Conservation (phyloP, 345 rosid species). For the Linum tenue region DNA sequence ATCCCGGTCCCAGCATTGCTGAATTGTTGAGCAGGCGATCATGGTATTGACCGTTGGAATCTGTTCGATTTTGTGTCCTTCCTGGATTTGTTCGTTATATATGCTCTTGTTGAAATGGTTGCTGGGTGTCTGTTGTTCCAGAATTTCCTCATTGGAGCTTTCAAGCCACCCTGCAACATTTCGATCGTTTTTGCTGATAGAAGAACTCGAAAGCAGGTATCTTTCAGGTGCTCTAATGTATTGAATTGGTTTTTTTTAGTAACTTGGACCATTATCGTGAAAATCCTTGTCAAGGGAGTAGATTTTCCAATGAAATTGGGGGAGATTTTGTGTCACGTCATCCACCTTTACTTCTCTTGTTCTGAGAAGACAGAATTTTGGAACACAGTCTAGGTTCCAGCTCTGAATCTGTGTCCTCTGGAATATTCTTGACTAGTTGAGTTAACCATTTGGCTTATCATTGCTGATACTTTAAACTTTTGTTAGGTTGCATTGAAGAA, state of each 20-base stretch:
- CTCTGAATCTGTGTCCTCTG: too few relatives aligned
- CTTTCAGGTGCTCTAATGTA: not conserved
- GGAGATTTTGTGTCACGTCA: too few relatives aligned
- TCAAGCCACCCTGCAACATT: constrained; percentile 42
- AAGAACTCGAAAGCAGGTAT: constrained; percentile 44
- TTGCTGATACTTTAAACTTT: too few relatives aligned
- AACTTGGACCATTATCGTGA: not conserved
- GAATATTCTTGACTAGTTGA: too few relatives aligned
- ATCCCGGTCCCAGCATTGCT: too few relatives aligned
- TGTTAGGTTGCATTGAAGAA: constrained; percentile 40
- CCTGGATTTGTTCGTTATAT: too few relatives aligned
- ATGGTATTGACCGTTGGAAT: not conserved
- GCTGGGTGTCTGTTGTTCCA: constrained; percentile 6
- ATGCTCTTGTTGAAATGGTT: not conserved
- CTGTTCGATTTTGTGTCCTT: not conserved
- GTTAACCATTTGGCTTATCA: too few relatives aligned
- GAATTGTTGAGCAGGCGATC: not conserved
- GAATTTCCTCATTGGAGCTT: constrained; percentile 45
- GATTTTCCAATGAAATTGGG: not conserved
- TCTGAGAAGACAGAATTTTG: too few relatives aligned
- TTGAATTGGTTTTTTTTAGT: not conserved
- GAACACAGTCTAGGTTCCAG: too few relatives aligned
- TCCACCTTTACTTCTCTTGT: too few relatives aligned
- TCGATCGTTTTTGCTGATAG: constrained; percentile 36
- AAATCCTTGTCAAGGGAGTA: not conserved